phyloP scores from a whole-genome alignment of 1,284 basidiomycete species.

The Apiotrichum sp. region DNA sequence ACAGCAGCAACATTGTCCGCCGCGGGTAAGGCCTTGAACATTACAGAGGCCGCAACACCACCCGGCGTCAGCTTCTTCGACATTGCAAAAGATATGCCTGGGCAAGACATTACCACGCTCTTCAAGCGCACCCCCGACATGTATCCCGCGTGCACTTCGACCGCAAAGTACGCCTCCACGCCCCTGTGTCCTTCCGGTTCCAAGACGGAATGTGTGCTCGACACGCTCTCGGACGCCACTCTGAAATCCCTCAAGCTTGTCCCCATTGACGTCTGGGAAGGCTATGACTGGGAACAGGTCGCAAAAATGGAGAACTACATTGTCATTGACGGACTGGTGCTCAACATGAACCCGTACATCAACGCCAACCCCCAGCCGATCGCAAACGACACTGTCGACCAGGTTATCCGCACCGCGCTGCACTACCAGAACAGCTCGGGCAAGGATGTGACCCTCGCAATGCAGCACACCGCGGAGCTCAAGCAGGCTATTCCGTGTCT shows the following conservation, averaged over 20 bases:
- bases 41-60: slow-evolving; percentile 58
- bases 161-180: slow-evolving; percentile 60
- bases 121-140: slow-evolving; percentile 65
- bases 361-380: slow-evolving; percentile 63
- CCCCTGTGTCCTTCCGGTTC: slow-evolving; percentile 56
- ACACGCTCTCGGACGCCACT: slow-evolving; percentile 39
- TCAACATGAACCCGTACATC: slow-evolving; percentile 89
- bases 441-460: slow-evolving; percentile 82
- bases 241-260: slow-evolving; percentile 57
- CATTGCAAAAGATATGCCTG: slow-evolving; percentile 57
- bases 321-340: slow-evolving; percentile 86
- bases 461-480: slow-evolving; percentile 64
- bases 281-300: slow-evolving; percentile 85
- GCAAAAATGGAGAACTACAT: slow-evolving; percentile 62
- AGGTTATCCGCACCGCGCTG: slow-evolving; percentile 71
- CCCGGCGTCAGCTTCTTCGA: slow-evolving; percentile 55
- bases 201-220: slow-evolving; percentile 5
- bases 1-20: slow-evolving; percentile 63
- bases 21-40: slow-evolving; percentile 70
- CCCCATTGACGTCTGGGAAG: slow-evolving; percentile 63
- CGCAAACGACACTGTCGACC: slow-evolving; percentile 70
- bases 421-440: slow-evolving; percentile 56
- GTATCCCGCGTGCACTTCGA: slow-evolving; percentile 60
- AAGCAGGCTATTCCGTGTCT: slow-evolving; percentile 70
- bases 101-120: slow-evolving; percentile 80